Base-by-base conservation (phyloP, 192 early-diverging fungal species). In the Umbelopsis ramanniana region DNA sequence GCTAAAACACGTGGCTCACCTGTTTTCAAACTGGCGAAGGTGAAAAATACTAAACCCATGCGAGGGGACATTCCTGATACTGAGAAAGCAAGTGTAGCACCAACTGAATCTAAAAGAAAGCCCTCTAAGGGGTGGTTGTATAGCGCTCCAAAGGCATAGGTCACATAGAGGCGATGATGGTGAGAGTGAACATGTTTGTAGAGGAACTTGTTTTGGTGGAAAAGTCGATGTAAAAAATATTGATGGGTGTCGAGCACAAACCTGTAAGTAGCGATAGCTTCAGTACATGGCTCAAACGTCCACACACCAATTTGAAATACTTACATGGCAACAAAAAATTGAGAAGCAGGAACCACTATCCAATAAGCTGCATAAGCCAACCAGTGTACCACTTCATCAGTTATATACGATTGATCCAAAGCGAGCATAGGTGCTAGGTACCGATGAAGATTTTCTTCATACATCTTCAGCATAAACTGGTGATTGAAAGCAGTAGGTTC, bases 51-150 rank as follows among this genome's bases (percentile, higher is more conserved):
- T 38, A 90, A 84, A 3, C 81, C 84, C 21, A 88, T 87, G 72
- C 85, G 84, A 46, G 89, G 88, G 60, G 89, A 84, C 90, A 94
- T 90, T 63, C 91, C 88, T 38, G 87, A 83, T 46, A 93, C 38
- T 24, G 89, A 79, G 48, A 88, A 89, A 7, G 93, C 86, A 9
- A 94, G 46, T 8, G 76, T 84, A 48, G 87, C 84, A 23, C 93
- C 93, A 21, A 91, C 74, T 22, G 88, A 88, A 80, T 94, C 93
- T 81, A 94, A 81, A 50, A 91, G 48, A 57, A 94, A 89, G 2
- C 91, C 91, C 74, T 94, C 93, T 48, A 94, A 67, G 0, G 91
- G 91, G 71, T 94, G 93, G 78, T 94, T 94, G 83, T 94, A 94
- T n/a, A 94, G 83, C 14, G 93, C 93, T 22, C 91, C 93, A 83